Conservation (phyloP, 2,329 filamentous ascomycete genomes). For the Proliferodiscus dingleyae region DNA sequence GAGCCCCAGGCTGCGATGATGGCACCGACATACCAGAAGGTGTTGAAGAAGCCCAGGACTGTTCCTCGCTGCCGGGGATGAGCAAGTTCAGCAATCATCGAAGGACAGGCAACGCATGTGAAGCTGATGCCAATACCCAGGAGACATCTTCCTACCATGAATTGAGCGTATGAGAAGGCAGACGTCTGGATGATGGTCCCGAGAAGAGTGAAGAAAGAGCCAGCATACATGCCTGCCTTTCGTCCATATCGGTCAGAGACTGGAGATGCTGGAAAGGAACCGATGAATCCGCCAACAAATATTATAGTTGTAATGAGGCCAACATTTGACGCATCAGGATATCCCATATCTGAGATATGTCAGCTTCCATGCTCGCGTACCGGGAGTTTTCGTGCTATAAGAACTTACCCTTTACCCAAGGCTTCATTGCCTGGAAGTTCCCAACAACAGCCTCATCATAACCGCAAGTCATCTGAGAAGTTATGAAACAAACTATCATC, state of each 20-base stretch:
- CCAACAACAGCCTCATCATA: constrained; percentile 15
- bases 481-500: constrained; percentile 10
- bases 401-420: constrained; percentile 11
- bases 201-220: constrained; percentile 35
- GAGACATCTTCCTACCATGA: constrained; percentile 37
- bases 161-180: constrained; percentile 41
- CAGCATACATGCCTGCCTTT: constrained; percentile 9
- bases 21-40: constrained; percentile 18
- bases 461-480: constrained; percentile 15
- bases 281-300: constrained; percentile 15
- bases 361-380: not conserved
- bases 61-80: constrained; percentile 14
- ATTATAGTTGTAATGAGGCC: constrained; percentile 15
- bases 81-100: constrained; percentile 11
- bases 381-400: not conserved
- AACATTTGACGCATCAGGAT: constrained; percentile 12
- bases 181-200: constrained; percentile 40
- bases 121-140: constrained; percentile 33
- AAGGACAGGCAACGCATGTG: constrained; percentile 2
- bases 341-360: constrained; percentile 1
- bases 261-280: constrained; percentile 2
- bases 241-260: constrained; percentile 19
- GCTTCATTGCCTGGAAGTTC: constrained; percentile 17
- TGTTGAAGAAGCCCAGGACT: constrained; percentile 11
- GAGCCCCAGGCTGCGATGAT: constrained; percentile 21